These are phyloP conservation scores for Hypoxylon sp. DNA, from an alignment of 2,329 filamentous ascomycete genomes.

Conservation along the genomic window DNA sequence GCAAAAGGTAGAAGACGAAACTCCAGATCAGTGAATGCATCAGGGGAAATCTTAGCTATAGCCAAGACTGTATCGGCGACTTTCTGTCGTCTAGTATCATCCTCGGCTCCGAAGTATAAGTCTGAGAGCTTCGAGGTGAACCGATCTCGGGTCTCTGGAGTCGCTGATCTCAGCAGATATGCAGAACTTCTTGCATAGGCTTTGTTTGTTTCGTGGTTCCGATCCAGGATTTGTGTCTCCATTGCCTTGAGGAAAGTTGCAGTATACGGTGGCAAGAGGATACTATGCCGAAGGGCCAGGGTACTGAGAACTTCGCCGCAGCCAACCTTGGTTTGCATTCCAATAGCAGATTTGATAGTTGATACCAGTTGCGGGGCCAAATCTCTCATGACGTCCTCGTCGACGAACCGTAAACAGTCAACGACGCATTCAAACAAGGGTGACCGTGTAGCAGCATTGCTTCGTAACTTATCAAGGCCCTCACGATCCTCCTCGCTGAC, in stretches of 20 bases:
- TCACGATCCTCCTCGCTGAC: conserved; percentile 89
- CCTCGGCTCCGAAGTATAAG: conserved; percentile 85
- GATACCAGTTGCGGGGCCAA: conserved; percentile 80
- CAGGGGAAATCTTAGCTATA: conserved; percentile 87
- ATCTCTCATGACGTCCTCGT: conserved; percentile 80
- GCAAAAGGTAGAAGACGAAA: conserved; percentile 84
- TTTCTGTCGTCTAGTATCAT: conserved; percentile 79
- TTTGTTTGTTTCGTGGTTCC: conserved; percentile 92
- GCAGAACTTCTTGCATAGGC: conserved; percentile 89
- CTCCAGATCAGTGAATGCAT: conserved; percentile 85
- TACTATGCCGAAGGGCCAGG: conserved; percentile 82
- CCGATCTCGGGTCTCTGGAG: conserved; percentile 62
- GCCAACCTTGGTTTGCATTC: conserved; percentile 93
- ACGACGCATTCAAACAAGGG: conserved; percentile 95
- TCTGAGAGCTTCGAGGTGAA: conserved; percentile 70
- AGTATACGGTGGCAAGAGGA: conserved; percentile 80
- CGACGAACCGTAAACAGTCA: conserved; percentile 85
- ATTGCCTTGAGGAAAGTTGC: conserved; percentile 81
- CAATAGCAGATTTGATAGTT: conserved; percentile 87
- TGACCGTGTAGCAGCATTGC: conserved; percentile 84
- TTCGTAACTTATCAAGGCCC: conserved; percentile 88
- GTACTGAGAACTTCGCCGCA: conserved; percentile 88
- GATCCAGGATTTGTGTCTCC: conserved; percentile 86
- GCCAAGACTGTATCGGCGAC: conserved; percentile 86
- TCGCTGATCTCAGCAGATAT: conserved; percentile 78